Evolutionary conservation across 306 rosid genomes (phyloP).

Genomic region (Trifolium fragiferum): DNA sequence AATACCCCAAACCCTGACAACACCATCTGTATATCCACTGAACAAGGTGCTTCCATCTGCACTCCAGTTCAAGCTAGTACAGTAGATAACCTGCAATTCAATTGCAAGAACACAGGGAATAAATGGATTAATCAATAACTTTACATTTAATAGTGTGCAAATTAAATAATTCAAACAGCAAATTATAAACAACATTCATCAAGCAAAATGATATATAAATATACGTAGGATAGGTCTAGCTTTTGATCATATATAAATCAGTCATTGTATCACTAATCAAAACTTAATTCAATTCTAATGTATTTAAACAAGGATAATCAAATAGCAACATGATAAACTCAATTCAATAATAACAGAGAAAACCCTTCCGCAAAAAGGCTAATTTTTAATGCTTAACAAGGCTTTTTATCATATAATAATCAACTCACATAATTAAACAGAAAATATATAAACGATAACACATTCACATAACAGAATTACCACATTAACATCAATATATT

Average conservation of each 20-base stretch:
- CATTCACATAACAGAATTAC: too few species aligned
- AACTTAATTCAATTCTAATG: not conserved
- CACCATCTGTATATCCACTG: constrained; percentile 95
- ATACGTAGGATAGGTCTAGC: fast-evolving
- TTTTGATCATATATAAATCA: not conserved
- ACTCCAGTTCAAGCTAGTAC: constrained; percentile 93
- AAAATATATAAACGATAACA: too few species aligned
- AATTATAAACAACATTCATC: not conserved
- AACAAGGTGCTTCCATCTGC: constrained; percentile 97
- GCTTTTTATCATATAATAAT: too few species aligned
- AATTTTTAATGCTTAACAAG: too few species aligned
- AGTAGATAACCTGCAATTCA: constrained; percentile 69
- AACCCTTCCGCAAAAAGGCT: too few species aligned
- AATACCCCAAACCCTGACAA: constrained; percentile 91
- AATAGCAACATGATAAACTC: not conserved
- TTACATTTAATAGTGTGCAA: not conserved
- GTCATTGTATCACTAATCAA: not conserved
- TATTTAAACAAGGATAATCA: not conserved
- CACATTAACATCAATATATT: too few species aligned
- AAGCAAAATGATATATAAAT: not conserved
- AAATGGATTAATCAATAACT: not conserved
- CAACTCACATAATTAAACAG: not conserved
- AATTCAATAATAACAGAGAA: too few species aligned
- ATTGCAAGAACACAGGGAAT: not conserved
- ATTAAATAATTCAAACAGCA: not conserved